A percentile compares a stretch with the other conserved stretches of the same genome.
These are phyloP conservation scores for Phytophthora vignae DNA, from an alignment of 352 stramenopile species.

Conservation along the genomic window DNA sequence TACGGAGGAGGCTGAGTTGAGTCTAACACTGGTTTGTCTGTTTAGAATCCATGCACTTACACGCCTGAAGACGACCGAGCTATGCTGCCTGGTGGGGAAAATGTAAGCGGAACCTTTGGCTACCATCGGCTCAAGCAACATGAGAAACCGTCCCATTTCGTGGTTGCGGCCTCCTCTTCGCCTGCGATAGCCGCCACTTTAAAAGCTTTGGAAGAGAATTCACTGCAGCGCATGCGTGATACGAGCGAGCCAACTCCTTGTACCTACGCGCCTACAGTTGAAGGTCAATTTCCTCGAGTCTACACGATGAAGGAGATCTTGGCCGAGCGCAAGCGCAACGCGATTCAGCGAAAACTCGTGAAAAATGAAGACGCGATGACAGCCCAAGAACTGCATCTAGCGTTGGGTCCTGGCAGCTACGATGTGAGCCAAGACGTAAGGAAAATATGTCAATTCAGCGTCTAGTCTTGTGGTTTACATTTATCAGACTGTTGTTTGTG, in stretches of 20 bases:
- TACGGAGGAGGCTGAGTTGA: no score
- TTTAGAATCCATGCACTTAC: conserved; percentile 62
- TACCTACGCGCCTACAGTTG: conserved; percentile 48
- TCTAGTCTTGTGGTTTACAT: no score
- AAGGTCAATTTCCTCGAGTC: conserved; percentile 53
- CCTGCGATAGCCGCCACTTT: conserved; percentile 24
- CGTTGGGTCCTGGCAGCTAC: conserved; percentile 63
- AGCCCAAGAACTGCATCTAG: conserved; percentile 36
- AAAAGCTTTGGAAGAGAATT: conserved; percentile 33
- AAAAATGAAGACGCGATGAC: conserved; percentile 25
- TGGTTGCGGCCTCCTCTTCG: conserved; percentile 10
- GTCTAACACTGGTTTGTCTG: not conserved
- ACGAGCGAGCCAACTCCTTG: conserved; percentile 17
- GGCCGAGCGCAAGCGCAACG: conserved; percentile 22
- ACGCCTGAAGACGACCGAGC: conserved; percentile 14
- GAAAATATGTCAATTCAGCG: not conserved
- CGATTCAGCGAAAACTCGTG: conserved; percentile 11
- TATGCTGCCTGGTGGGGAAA: not conserved
- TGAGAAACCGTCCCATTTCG: conserved; percentile 21
- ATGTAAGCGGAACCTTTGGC: conserved; percentile 46
- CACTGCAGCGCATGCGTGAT: conserved; percentile 19
- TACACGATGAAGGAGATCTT: conserved; percentile 57
- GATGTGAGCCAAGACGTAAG: conserved; percentile 59
- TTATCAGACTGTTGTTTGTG: not conserved
- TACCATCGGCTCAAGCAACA: conserved; percentile 26